Evolutionary conservation across 2,329 filamentous ascomycete species (phyloP), one percentile per base, ranked within the genome.

Genomic region (Stylonectria norvegica): DNA sequence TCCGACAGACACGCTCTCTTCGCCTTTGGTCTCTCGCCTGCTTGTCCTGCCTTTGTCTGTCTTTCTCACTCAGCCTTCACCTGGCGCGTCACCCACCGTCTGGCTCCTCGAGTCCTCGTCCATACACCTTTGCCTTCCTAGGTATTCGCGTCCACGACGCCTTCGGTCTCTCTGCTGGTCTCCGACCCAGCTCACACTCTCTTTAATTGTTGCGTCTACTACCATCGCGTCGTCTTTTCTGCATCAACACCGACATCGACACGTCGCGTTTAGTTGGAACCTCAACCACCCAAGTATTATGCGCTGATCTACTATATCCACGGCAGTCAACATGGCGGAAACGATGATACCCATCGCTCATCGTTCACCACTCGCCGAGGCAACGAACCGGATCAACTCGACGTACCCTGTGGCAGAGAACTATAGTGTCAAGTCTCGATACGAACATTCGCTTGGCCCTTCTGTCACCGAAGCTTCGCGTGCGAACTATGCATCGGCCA

Each of bases 361-460:
- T 36, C 67, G 68, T 40, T 55, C 61, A 37, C 73, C 73, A 30
- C 60, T 77, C 31, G 64, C 64, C 22, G 73, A 77, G 56, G 70
- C 71, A 16, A 68, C 65, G 18, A 64, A 69, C 45, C 68, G 72
- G 48, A 61, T 71, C 49, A 76, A 75, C 52, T 67, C 69, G 18
- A 55, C 60, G 14, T 60, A 60, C 43, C 53, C 58, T 27, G 38
- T 50, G 34, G 41, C 53, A 33, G 53, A 62, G 20, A 40, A 50
- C 15, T 55, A 59, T 20, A 43, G 45, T 18, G 42, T 45, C 43
- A 70, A 68, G 50, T 31, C 57, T 40, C 57, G 58, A 31, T 47
- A 58, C 42, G 53, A 56, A 29, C 58, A 59, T 28, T 39, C 47
- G 16, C 34, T 41, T 36, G 38, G 40, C 10, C 38, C 48, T 8